Evolutionary conservation across 768 basidiomycete species (phyloP).

Genomic region (Rhizopogon sp.): DNA sequence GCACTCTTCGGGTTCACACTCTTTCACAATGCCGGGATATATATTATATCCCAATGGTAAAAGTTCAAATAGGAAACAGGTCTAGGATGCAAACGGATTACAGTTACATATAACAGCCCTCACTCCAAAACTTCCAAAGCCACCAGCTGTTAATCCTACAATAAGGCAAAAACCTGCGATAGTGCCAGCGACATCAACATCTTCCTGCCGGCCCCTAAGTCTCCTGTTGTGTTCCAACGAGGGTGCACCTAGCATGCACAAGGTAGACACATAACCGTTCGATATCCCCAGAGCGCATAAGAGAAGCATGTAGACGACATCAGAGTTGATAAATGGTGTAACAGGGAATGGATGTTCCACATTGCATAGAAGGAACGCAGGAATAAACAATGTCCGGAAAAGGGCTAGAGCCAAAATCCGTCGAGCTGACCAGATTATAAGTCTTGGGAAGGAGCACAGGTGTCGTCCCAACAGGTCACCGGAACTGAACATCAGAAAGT

Average conservation of each 20-base stretch:
- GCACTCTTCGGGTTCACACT: too few species aligned
- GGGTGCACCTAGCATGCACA: slow-evolving; percentile 80
- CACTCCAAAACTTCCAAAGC: slow-evolving; percentile 78
- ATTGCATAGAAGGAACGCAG: slow-evolving; percentile 87
- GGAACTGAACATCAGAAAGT: slow-evolving; percentile 72
- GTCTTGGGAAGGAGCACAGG: slow-evolving; percentile 56
- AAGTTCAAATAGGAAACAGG: too few species aligned
- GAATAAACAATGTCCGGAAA: slow-evolving; percentile 76
- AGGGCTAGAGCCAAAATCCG: slow-evolving; percentile 61
- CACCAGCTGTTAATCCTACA: slow-evolving; percentile 71
- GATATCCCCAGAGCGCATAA: slow-evolving; percentile 70
- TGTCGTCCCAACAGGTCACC: slow-evolving; percentile 72
- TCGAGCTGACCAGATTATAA: slow-evolving; percentile 66
- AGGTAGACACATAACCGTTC: slow-evolving; percentile 75
- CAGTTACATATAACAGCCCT: slow-evolving; percentile 62
- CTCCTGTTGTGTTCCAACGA: slow-evolving; percentile 76
- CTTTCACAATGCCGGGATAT: too few species aligned
- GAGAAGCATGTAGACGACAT: slow-evolving; percentile 69
- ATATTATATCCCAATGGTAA: too few species aligned
- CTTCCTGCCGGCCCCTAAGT: slow-evolving; percentile 61
- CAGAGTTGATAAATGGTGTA: slow-evolving; percentile 64
- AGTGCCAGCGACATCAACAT: slow-evolving; percentile 84
- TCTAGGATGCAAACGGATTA: slow-evolving; percentile 51
- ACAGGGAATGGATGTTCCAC: slow-evolving; percentile 41
- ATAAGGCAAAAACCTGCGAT: slow-evolving; percentile 76